Conservation (phyloP, 2,329 filamentous ascomycete genomes). For the Aspergillus spinulosporus region DNA sequence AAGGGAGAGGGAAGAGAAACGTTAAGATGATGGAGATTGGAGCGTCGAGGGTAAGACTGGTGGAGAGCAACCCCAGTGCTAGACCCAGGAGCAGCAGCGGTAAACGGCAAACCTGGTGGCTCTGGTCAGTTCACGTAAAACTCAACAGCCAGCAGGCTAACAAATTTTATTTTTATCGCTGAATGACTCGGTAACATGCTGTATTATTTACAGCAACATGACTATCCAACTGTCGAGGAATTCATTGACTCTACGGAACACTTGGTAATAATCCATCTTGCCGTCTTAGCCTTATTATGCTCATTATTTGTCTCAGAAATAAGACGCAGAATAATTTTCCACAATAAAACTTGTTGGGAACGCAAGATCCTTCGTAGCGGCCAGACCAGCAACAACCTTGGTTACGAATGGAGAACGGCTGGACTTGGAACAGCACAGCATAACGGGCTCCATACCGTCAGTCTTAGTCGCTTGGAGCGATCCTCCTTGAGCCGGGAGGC, state of each 20-base stretch:
- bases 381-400: constrained; percentile 13
- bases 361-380: constrained; percentile 3
- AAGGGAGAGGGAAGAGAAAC: constrained; percentile 11
- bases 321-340: not conserved
- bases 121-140: constrained; percentile 7
- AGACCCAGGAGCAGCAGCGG: not conserved
- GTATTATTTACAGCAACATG: not conserved
- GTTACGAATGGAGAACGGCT: constrained; percentile 6
- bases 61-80: not conserved
- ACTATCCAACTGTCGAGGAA: too few relatives aligned
- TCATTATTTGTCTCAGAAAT: not conserved
- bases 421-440: constrained; percentile 1
- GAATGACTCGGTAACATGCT: not conserved
- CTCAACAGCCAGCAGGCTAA: constrained; percentile 3
- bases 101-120: constrained; percentile 8
- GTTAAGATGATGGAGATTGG: not conserved
- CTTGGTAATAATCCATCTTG: too few relatives aligned
- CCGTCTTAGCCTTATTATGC: too few relatives aligned
- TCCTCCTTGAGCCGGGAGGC: not conserved
- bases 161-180: constrained; percentile 5
- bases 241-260: too few relatives aligned
- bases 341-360: not conserved
- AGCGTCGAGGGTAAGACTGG: constrained; percentile 1
- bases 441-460: not conserved
- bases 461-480: not conserved